A percentile compares a stretch with the other conserved stretches of the same genome.
Evolutionary conservation across 306 rosid species (phyloP).

Genomic region (Ammopiptanthus mongolicus): DNA sequence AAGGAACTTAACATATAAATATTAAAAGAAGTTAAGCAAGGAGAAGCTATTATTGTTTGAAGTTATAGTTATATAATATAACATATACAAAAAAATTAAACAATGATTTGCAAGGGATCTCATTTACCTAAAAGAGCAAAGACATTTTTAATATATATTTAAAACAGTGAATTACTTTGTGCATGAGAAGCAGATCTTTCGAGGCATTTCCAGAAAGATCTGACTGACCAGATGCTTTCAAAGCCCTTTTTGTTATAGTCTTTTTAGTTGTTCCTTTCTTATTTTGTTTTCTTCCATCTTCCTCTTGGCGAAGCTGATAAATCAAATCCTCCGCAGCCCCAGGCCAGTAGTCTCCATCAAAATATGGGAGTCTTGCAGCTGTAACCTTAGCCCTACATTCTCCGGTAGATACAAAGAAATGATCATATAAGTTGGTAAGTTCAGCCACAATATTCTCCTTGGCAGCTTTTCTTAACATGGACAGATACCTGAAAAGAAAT

Average conservation of each 20-base stretch:
- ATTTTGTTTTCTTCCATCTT: conserved; percentile 91
- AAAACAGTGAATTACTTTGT: conserved; percentile 60
- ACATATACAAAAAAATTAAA: neutral
- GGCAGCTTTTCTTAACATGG: conserved; percentile 89
- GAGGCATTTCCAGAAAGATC: conserved; percentile 95
- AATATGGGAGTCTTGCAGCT: conserved; percentile 94
- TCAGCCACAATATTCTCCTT: conserved; percentile 82
- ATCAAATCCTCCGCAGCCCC: conserved; percentile 99
- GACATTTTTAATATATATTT: neutral
- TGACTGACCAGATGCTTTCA: conserved; percentile 92
- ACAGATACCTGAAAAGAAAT: conserved; percentile 63
- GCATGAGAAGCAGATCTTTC: conserved; percentile 95
- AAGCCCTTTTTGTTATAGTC: conserved; percentile 85
- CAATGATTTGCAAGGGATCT: conserved; percentile 1
- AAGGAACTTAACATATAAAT: neutral
- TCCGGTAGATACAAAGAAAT: conserved; percentile 80
- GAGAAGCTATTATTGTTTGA: neutral
- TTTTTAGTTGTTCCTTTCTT: conserved; percentile 86
- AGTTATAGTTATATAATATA: neutral
- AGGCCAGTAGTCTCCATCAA: conserved; percentile 99
- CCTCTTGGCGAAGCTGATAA: conserved; percentile 93
- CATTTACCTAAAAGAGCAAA: conserved; percentile 1
- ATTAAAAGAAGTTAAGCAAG: neutral
- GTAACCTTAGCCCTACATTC: conserved; percentile 92
- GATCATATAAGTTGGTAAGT: conserved; percentile 88